A percentile compares a stretch with the other conserved stretches of the same genome.
Evolutionary conservation across 192 early-diverging fungal genomes (phyloP).

Genomic region (Umbelopsis isabellina): DNA sequence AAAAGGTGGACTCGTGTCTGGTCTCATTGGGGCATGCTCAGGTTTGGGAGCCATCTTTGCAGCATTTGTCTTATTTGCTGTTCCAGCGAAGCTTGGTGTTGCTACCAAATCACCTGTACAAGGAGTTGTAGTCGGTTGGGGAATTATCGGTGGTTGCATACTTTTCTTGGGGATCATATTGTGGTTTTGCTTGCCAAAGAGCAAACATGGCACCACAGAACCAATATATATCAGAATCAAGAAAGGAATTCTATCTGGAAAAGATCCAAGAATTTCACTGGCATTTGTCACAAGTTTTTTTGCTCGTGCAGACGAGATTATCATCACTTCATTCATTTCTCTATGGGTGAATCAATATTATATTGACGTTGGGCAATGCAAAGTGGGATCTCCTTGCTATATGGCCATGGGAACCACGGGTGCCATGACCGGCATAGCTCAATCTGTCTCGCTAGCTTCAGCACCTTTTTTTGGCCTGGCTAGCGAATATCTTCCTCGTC

Average conservation of each 20-base stretch:
- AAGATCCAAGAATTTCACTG: constrained; percentile 59
- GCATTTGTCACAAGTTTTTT: constrained; percentile 70
- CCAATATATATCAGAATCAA: constrained; percentile 22
- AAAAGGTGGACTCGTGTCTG: constrained; percentile 52
- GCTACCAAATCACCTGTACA: constrained; percentile 22
- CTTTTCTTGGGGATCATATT: constrained; percentile 36
- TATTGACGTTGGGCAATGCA: constrained; percentile 58
- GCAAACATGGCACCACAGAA: background rate
- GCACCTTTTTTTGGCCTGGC: constrained; percentile 62
- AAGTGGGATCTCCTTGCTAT: constrained; percentile 25
- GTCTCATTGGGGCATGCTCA: constrained; percentile 60
- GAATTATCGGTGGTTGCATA: constrained; percentile 41
- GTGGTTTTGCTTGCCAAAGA: constrained; percentile 41
- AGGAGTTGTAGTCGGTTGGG: constrained; percentile 32
- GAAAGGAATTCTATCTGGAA: constrained; percentile 61
- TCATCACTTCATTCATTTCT: constrained; percentile 68
- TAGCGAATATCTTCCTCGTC: constrained; percentile 40
- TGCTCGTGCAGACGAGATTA: constrained; percentile 73
- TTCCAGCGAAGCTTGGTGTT: constrained; percentile 34
- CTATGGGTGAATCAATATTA: constrained; percentile 68
- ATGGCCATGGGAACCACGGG: constrained; percentile 37
- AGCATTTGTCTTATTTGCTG: constrained; percentile 46
- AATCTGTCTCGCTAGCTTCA: constrained; percentile 66
- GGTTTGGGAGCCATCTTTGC: constrained; percentile 65
- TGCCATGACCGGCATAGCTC: constrained; percentile 56